Evolutionary conservation across 805 yeast genomes (phyloP).

Genomic region (Candida montana): DNA sequence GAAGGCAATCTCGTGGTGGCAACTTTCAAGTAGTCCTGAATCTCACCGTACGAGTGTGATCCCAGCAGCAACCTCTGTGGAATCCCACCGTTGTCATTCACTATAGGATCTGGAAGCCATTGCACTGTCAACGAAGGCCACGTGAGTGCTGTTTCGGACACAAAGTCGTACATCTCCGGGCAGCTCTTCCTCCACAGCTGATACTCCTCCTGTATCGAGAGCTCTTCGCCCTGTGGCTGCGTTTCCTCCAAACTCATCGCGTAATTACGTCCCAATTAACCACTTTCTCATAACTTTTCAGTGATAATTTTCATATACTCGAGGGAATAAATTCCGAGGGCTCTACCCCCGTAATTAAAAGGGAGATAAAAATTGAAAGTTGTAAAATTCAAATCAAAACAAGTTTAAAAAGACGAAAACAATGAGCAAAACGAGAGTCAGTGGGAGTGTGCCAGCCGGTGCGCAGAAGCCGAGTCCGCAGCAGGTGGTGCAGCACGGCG

Average conservation of each 20-base stretch:
- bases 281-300: too few relatives aligned
- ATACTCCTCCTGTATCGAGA: conserved; percentile 50
- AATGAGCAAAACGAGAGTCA: not conserved
- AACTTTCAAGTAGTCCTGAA: conserved; percentile 57
- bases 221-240: conserved; percentile 18
- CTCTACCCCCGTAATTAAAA: not conserved
- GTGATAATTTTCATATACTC: too few relatives aligned
- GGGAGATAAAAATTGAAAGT: not conserved
- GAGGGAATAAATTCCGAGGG: not conserved
- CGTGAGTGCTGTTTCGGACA: conserved; percentile 69
- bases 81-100: conserved; percentile 17
- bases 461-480: conserved; percentile 6
- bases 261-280: not conserved
- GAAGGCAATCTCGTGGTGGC: conserved; percentile 57
- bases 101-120: conserved; percentile 53
- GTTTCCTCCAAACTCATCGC: not conserved
- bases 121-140: conserved; percentile 83
- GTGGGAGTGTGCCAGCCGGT: not conserved
- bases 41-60: conserved; percentile 71
- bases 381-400: not conserved
- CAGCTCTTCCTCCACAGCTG: conserved; percentile 78
- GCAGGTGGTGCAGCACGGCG: conserved; percentile 20
- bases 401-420: not conserved
- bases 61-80: conserved; percentile 57
- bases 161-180: conserved; percentile 77